Evolutionary conservation across 331 rosid species (phyloP).

Genomic region (Acacia concinna): DNA sequence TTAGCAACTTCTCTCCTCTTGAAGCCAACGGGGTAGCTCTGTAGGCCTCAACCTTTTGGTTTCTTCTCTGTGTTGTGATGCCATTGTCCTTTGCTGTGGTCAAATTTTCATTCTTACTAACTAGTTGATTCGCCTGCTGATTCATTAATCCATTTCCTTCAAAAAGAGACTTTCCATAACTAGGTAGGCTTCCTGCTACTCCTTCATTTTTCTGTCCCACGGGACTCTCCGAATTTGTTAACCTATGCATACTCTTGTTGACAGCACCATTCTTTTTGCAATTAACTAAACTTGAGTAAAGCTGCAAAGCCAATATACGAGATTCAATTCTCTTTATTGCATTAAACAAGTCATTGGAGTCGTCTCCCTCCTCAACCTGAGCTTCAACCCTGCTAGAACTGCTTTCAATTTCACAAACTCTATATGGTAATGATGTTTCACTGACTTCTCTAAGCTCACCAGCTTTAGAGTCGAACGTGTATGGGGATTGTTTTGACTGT

Average conservation of each 20-base stretch:
- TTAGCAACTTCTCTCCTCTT: constrained; percentile 25
- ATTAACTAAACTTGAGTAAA: constrained; percentile 30
- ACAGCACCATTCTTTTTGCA: constrained; percentile 26
- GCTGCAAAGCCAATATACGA: constrained; percentile 55
- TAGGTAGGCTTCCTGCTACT: neutral
- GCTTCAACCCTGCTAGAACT: constrained; percentile 28
- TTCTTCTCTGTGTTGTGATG: neutral
- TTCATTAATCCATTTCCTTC: constrained; percentile 15
- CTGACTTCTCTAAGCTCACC: constrained; percentile 13
- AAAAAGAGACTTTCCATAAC: constrained; percentile 5
- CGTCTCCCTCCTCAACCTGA: constrained; percentile 35
- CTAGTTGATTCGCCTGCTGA: constrained; percentile 17
- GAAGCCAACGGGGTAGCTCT: neutral
- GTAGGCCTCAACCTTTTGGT: neutral
- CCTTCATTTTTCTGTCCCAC: constrained; percentile 17
- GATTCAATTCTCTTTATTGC: constrained; percentile 58
- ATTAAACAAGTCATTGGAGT: constrained; percentile 41
- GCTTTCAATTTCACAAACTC: constrained; percentile 13
- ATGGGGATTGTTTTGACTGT: constrained; percentile 24
- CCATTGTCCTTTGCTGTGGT: constrained; percentile 16
- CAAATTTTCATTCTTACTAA: constrained; percentile 22
- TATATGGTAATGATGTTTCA: constrained; percentile 11
- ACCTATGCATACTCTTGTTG: constrained; percentile 11
- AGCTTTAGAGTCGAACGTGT: constrained; percentile 12
- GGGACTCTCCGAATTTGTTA: constrained; percentile 7